A percentile compares a stretch with the other conserved stretches of the same genome.
Evolutionary conservation across 768 basidiomycete species (phyloP).

Genomic region (Agrocybe chaxingu): DNA sequence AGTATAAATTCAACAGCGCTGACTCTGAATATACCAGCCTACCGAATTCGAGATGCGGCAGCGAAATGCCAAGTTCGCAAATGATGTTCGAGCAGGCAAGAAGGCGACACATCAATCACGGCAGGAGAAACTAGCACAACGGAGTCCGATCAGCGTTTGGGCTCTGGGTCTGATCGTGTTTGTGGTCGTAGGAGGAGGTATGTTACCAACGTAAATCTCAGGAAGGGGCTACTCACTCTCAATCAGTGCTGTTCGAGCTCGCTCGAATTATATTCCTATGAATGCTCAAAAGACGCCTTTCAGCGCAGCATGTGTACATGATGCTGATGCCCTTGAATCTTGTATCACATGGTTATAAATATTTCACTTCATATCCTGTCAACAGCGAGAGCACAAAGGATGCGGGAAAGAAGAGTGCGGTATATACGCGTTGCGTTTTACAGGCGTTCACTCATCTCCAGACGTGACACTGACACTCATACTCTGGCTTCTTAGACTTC

Average conservation of each 20-base stretch:
- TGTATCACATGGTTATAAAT: constrained; percentile 15
- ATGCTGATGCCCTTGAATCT: constrained; percentile 3
- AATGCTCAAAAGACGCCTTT: background rate
- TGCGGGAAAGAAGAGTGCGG: background rate
- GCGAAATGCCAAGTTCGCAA: constrained; percentile 78
- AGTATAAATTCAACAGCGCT: background rate
- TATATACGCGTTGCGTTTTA: no score
- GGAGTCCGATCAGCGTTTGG: constrained; percentile 74
- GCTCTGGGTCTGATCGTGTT: constrained; percentile 73
- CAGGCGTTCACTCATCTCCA: constrained; percentile 41
- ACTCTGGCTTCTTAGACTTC: constrained; percentile 52
- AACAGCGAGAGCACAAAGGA: background rate
- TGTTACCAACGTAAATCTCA: constrained; percentile 19
- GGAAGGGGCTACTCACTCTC: constrained; percentile 1
- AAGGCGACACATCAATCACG: constrained; percentile 70
- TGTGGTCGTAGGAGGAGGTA: constrained; percentile 79
- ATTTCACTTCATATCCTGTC: constrained; percentile 3
- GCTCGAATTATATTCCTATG: constrained; percentile 60
- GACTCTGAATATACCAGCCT: constrained; percentile 40
- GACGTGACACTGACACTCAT: constrained; percentile 58
- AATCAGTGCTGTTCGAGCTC: constrained; percentile 71
- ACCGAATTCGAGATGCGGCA: constrained; percentile 81
- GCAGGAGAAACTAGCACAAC: constrained; percentile 66
- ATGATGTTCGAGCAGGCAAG: constrained; percentile 70
- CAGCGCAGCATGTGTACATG: background rate